Base-by-base conservation (phyloP, 148 eudicot genomes). In the Silene latifolia region DNA sequence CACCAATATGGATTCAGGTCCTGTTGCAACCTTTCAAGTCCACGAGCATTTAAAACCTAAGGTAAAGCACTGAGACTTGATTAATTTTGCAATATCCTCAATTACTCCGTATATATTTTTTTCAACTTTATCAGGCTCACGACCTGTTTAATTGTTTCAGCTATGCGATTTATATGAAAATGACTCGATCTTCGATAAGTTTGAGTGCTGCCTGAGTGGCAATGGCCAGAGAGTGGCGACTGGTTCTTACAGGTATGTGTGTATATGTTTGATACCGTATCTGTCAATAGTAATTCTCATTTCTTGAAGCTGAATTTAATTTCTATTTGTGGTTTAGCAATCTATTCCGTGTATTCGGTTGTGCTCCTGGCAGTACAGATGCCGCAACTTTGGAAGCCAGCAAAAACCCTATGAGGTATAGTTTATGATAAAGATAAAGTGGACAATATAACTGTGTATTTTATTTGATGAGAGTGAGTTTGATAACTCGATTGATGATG, bases 1-100 rank as follows among this genome's bases (percentile, higher is more conserved):
- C 76, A 89, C 92, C 79, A 95, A 95, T 80, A 95, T 95, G 99
- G 99, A 95, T 86, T 90, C 99, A 54, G 99, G 99, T 69, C 98
- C 99, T 74, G 93, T 95, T 74, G 75, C 98, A 75, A 89, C 97
- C 73, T 95, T 84, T 78, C 99, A 92, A 82, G 99, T 95, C 80
- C 99, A 95, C 59, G 99, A 95, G 69, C 76, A 95, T 83, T 79
- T 95, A 80, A 88, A 97, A 88, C 99, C 99, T 21, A 92, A 89
- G 99, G 99, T 95, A 77, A 81, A 72, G 51, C 51, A 18, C 63
- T 90, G 78, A 81, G 74, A 62, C 63, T 27, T 65, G 47, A 80
- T 63, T 11, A 39, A 39, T 5, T 59, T 44, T 48, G 17, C 27
- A 13, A 9, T 25, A 15, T 32, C 20, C 27, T 23, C 13, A 18